These are phyloP conservation scores for Takakia lepidozioides DNA, from an alignment of 225 moss, liverwort and hornwort genomes.

Conservation along the genomic window DNA sequence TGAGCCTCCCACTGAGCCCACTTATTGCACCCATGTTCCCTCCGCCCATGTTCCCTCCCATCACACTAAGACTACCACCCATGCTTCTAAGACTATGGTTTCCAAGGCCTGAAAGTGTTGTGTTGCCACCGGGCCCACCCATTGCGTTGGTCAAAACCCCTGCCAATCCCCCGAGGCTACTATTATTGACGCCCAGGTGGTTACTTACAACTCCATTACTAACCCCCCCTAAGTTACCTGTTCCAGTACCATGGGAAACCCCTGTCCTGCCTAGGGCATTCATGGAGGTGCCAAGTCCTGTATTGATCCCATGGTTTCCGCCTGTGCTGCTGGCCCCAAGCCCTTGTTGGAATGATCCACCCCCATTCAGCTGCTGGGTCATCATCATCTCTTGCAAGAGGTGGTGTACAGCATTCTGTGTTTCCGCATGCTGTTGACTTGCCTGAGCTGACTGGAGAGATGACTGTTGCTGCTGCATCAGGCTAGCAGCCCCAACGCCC, in stretches of 20 bases:
- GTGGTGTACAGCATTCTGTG: constrained; percentile 71
- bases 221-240: constrained; percentile 38
- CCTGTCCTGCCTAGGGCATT: constrained; percentile 37
- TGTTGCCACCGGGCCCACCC: constrained; percentile 42
- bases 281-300: constrained; percentile 33
- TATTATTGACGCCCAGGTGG: constrained; percentile 52
- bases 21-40: too few species aligned
- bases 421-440: constrained; percentile 44
- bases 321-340: constrained; percentile 39
- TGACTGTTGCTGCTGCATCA: constrained; percentile 63
- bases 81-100: constrained; percentile 46
- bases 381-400: constrained; percentile 98
- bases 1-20: constrained; percentile 76
- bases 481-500: constrained; percentile 37
- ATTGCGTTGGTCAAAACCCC: constrained; percentile 50
- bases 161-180: constrained; percentile 53
- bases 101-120: constrained; percentile 51
- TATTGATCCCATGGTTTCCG: constrained; percentile 47
- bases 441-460: constrained; percentile 40
- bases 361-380: constrained; percentile 68
- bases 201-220: constrained; percentile 41
- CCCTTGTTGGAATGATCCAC: constrained; percentile 44
- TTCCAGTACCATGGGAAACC: constrained; percentile 53
- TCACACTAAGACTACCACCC: constrained; percentile 38
- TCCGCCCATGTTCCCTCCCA: constrained; percentile 46